Base-by-base conservation (phyloP, 306 rosid species). In the Prunus mongolica region DNA sequence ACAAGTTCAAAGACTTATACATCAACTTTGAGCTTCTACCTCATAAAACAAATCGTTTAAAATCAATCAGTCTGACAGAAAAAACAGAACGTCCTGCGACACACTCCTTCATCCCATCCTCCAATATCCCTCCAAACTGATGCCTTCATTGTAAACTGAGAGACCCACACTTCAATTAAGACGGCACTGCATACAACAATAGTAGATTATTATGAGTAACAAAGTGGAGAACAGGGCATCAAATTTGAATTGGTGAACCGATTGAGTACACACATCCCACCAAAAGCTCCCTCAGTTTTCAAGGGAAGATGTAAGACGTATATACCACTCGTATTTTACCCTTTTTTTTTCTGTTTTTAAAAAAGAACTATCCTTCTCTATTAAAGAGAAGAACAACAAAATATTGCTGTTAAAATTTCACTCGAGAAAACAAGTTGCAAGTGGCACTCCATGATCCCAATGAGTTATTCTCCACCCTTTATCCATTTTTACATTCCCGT, bases 131-230 rank as follows among this genome's bases (percentile, higher is more conserved):
- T 12, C 19, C 38, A 9, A 47, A 34, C 3, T 20, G 34, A 25
- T 14, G 46, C 46, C 27, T 27, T 18, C 38, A 19, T 27, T n/a
- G 8, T 13, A 38, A 6, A 38, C 44, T 38, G 44, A 7, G 7
- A 24, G 47, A 46, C 14, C 1, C 12, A 44, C 1, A 27, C 69
- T 10, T 47, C 47, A 18, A 27, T 62, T 7, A 74, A 27, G 78
- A 74, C 8, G 78, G 78, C 78, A 74, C 78, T 74, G 78, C 69
- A 74, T 5, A 18, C 28, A 27, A 46, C 16, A 49, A 62, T 1
- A 28, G 41, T 25, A 1, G 13, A 2, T 0, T 8, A 30, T 24
- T 60, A 24, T 14, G 32, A 12, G 27, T 7, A 25, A 60, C 19
- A 7, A 25, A 45, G 25, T 28, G 24, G 27, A 57, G 15, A 13